Base-by-base conservation (phyloP, 164 flowering plant genomes). In the Dillenia turbinata region DNA sequence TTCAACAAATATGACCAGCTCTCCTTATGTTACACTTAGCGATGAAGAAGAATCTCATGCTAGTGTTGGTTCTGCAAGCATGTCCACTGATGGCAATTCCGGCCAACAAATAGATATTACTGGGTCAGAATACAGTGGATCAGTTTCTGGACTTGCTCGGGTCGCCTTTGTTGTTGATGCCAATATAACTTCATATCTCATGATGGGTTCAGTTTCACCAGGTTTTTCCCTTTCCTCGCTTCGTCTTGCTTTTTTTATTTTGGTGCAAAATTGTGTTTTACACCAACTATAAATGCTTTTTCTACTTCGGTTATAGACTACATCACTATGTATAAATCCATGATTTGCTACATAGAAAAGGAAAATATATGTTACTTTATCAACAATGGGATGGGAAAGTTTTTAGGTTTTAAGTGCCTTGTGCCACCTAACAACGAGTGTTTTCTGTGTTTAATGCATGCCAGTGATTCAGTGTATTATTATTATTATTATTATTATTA, bases 151-250 rank as follows among this genome's bases (percentile, higher is more conserved):
- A 44, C 68, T 76, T 66, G 71, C 79, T 62, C 89, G 96, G 64
- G 88, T 89, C 74, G 97, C 99, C 70, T 94, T 92, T 76, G 77
- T 94, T 59, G 99, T 94, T 67, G 97, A 91, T 85, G 99, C 99
- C 66, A 91, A 89, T 78, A 94, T 92, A 77, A 91, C 97, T 66
- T 94, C 99, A 14, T 94, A 91, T 81, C 93, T 94, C 57, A 94
- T 94, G 99, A 94, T 94, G 99, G 99, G 99, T 9, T 94, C 99
- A 71, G 91, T 94, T 78, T 94, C 99, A 75, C 99, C 97, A 80
- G 99, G 99, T 93, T 56, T 67, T 44, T 75, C 17, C 45, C 52
- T 40, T 57, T 12, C 11, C 10, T 47, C 45, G 9, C 68, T 15
- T 24, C 44, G 13, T 66, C 49, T 63, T 47, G 40, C 17, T 47